Base-by-base conservation (phyloP, 805 yeast species). In the Teunomyces cretensis region DNA sequence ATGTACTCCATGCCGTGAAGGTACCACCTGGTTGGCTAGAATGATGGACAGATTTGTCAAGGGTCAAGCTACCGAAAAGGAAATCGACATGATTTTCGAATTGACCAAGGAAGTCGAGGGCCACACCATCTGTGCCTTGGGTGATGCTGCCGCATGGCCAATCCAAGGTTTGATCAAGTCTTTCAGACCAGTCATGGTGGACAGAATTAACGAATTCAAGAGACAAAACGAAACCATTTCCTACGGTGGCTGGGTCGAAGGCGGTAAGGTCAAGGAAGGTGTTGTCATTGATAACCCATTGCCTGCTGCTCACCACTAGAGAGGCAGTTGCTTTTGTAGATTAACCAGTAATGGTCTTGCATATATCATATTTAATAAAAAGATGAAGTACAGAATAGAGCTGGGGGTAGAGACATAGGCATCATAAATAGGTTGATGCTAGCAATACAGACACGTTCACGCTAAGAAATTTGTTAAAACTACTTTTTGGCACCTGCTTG, bases 141-240 rank as follows among this genome's bases (percentile, higher is more conserved):
- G 96, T 48, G 96, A 88, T 62, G 96, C 96, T 28, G 89, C 95
- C 47, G 90, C 94, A 26, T 88, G 96, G 96, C 96, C 96, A 37
- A 79, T 88, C 51, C 96, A 88, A 71, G 96, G 96, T 47, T 78
- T 88, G 54, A 86, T 88, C 57, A 84, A 85, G 66, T 84, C 86
- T 53, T 88, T 88, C 79, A 80, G 88, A 65, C 96, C 96, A 12
- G 80, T 81, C 53, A 81, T 88, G 78, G 83, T 82, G 57, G 88
- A 83, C 50, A 81, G 91, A 70, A 83, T 88, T 60, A 74, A 79
- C 51, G 68, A 84, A 58, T 88, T 74, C 73, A 73, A 79, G 52
- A 62, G 72, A 49, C 66, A 74, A 41, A 77, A 79, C 49, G 64
- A 73, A 49, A 52, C 68, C 16, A 79, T 84, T 39, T 58, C 73